phyloP scores from a whole-genome alignment of 495 filamentous ascomycete genomes.

The Apiosordaria backusii region DNA sequence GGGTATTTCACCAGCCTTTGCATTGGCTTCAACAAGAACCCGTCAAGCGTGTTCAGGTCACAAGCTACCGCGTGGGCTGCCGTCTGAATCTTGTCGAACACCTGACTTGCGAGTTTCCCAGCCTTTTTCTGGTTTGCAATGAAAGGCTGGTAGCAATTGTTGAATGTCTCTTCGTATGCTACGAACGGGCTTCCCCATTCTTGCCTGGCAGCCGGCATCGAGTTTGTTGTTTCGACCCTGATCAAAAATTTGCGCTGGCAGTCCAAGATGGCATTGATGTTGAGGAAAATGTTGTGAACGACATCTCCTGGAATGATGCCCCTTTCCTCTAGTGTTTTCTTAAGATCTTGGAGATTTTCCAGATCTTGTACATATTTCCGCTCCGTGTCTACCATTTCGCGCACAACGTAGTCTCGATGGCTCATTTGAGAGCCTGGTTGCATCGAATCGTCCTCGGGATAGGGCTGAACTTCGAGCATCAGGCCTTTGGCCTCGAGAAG shows the following conservation, averaged over 20 bases:
- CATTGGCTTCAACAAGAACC: slow-evolving; percentile 94
- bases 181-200: slow-evolving; percentile 90
- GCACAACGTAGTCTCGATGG: slow-evolving; percentile 80
- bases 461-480: slow-evolving; percentile 54
- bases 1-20: slow-evolving; percentile 94
- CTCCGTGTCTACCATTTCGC: slow-evolving; percentile 89
- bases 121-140: slow-evolving; percentile 86
- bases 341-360: slow-evolving; percentile 88
- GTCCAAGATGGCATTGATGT: slow-evolving; percentile 89
- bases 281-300: slow-evolving; percentile 93
- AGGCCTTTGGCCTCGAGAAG: slow-evolving; percentile 71
- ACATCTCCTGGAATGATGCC: slow-evolving; percentile 84
- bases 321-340: slow-evolving; percentile 82
- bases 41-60: slow-evolving; percentile 66
- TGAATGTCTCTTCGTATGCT: slow-evolving; percentile 71
- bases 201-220: slow-evolving; percentile 68
- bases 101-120: slow-evolving; percentile 55
- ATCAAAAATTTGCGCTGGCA: slow-evolving; percentile 94
- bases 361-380: slow-evolving; percentile 98
- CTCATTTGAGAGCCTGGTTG: slow-evolving; percentile 58
- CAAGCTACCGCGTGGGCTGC: slow-evolving; percentile 54
- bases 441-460: slow-evolving; percentile 43
- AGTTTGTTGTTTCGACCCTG: slow-evolving; percentile 91
- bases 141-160: slow-evolving; percentile 83
- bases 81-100: slow-evolving; percentile 58